phyloP scores from a whole-genome alignment of 495 filamentous ascomycete genomes.

The Tuber calosporum region DNA sequence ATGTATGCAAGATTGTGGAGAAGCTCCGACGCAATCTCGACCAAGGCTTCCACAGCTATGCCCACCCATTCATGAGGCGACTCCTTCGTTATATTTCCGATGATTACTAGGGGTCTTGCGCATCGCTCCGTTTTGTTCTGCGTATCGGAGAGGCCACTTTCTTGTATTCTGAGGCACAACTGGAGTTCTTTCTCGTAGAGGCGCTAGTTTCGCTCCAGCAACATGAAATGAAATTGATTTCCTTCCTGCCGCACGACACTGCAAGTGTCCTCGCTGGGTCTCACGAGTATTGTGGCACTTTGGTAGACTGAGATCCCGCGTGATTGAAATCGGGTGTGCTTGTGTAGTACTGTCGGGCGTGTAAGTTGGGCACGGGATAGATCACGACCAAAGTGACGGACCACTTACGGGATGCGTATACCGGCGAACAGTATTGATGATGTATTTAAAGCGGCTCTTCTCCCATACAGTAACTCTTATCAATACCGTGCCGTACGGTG shows the following conservation, averaged over 20 bases:
- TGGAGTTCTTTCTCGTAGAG: background rate
- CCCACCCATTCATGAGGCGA: conserved; percentile 59
- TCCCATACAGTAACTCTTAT: background rate
- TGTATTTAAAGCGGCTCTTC: background rate
- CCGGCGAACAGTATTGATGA: background rate
- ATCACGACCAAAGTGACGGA: background rate
- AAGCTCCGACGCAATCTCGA: conserved; percentile 70
- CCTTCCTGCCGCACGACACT: background rate
- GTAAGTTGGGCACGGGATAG: background rate
- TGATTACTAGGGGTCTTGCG: background rate
- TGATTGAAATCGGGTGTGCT: background rate
- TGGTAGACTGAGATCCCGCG: background rate
- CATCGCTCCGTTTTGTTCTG: background rate
- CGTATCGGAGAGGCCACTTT: background rate
- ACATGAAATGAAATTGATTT: background rate
- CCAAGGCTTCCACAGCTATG: conserved; percentile 83
- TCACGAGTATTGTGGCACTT: background rate
- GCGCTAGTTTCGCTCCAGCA: background rate
- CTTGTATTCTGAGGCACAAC: background rate
- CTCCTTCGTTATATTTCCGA: background rate
- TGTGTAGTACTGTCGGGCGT: background rate
- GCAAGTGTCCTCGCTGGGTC: background rate
- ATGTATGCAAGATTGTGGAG: conserved; percentile 61
- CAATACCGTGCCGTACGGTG: too few relatives aligned
- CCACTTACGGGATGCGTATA: background rate